Conservation (phyloP, 2,329 filamentous ascomycete genomes). For the Cytospora leucostoma region DNA sequence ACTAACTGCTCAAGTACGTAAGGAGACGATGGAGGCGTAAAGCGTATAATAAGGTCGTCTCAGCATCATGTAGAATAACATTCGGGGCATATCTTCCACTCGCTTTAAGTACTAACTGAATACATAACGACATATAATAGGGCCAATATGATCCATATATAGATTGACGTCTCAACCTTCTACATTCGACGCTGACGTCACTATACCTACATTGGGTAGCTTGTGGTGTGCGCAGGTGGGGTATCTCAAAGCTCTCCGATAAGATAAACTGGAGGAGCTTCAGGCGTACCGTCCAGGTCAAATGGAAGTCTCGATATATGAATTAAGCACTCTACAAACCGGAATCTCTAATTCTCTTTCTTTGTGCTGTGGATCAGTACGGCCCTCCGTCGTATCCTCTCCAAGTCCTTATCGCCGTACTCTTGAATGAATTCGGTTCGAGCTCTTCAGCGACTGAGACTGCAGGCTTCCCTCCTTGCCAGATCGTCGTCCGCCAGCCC, state of each 20-base stretch:
- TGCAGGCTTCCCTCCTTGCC: conserved; percentile 33
- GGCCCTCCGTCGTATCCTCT: background rate
- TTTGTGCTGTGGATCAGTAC: background rate
- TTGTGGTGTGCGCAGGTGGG: background rate
- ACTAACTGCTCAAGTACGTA: no score
- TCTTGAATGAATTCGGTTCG: conserved; percentile 36
- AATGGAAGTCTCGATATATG: no score
- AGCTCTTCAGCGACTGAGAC: conserved; percentile 34
- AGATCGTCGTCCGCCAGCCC: conserved; percentile 28
- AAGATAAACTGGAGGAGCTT: background rate
- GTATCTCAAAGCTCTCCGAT: background rate
- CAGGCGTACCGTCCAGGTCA: background rate
- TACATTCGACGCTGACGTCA: background rate
- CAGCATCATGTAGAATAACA: no score
- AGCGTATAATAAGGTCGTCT: no score
- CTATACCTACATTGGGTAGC: background rate
- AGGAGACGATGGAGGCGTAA: no score
- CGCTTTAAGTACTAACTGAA: no score
- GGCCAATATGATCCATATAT: no score
- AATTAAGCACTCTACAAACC: background rate
- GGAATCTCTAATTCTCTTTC: background rate
- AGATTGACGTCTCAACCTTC: background rate
- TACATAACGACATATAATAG: no score
- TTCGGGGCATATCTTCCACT: no score
- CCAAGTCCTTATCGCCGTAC: background rate